Evolutionary conservation across 2,329 filamentous ascomycete species (phyloP).

Genomic region (Anthostomella pinea): DNA sequence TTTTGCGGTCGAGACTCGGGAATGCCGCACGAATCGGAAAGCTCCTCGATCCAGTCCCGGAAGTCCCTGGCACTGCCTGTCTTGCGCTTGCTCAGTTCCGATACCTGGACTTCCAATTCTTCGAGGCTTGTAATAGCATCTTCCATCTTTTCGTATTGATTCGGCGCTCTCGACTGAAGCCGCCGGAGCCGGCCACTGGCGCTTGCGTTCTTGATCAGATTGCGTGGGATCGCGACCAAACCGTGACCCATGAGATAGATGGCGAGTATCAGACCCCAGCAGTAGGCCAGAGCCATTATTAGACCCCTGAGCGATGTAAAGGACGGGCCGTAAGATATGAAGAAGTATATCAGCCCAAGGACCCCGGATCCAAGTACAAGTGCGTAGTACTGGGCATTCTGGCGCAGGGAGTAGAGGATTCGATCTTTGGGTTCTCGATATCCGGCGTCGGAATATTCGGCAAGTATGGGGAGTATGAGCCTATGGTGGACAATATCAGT

Average conservation of each 20-base stretch:
- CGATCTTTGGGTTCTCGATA: constrained; percentile 83
- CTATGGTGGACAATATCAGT: too few species aligned
- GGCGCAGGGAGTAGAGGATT: constrained; percentile 78
- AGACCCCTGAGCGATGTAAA: constrained; percentile 74
- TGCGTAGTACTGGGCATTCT: constrained; percentile 85
- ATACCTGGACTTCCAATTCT: constrained; percentile 76
- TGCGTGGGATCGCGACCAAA: constrained; percentile 83
- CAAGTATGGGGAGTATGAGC: constrained; percentile 88
- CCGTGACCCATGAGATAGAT: constrained; percentile 99
- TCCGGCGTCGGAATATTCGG: constrained; percentile 91
- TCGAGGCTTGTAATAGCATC: constrained; percentile 79
- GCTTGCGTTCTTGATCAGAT: constrained; percentile 75
- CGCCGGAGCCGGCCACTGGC: constrained; percentile 70
- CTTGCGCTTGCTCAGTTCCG: constrained; percentile 77
- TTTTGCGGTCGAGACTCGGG: constrained; percentile 57
- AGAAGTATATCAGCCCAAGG: constrained; percentile 77
- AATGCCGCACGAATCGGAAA: constrained; percentile 72
- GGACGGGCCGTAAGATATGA: constrained; percentile 72
- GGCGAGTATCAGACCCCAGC: constrained; percentile 85
- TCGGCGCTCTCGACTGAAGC: constrained; percentile 76
- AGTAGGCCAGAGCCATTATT: constrained; percentile 91
- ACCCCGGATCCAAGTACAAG: constrained; percentile 70
- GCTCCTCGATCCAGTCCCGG: constrained; percentile 93
- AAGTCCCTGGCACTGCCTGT: constrained; percentile 72
- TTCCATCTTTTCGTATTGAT: constrained; percentile 80